Conservation (phyloP, 2,329 filamentous ascomycete species). For the Microsporum canis region DNA sequence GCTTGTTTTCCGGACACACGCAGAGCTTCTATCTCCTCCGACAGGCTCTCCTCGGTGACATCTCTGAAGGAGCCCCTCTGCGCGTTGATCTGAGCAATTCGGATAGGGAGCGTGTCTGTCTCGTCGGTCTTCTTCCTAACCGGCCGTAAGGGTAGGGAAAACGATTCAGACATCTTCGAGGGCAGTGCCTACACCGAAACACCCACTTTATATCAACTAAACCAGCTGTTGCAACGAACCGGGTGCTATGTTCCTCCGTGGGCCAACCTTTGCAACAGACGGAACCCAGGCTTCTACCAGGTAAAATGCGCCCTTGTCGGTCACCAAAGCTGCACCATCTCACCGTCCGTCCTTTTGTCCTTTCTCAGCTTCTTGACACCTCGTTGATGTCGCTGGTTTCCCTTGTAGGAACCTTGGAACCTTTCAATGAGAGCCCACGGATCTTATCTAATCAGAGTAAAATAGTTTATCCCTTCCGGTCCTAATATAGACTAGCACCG, state of each 20-base stretch:
- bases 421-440: neutral
- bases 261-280: too few species aligned
- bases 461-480: neutral
- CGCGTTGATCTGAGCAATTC: constrained; percentile 66
- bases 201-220: too few species aligned
- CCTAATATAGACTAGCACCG: neutral
- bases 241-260: too few species aligned
- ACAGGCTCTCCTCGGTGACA: constrained; percentile 62
- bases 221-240: too few species aligned
- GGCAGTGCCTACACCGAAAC: neutral
- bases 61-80: constrained; percentile 73
- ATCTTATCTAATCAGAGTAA: neutral
- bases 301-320: too few species aligned
- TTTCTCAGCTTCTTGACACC: too few species aligned
- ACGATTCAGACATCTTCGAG: constrained; percentile 27
- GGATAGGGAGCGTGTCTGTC: constrained; percentile 48
- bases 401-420: too few species aligned
- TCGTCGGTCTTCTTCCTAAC: constrained; percentile 21
- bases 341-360: too few species aligned
- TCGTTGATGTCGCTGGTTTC: too few species aligned
- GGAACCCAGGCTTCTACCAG: too few species aligned
- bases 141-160: constrained; percentile 52
- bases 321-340: too few species aligned
- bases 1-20: constrained; percentile 37
- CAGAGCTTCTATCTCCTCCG: constrained; percentile 50